Base-by-base conservation (phyloP, 2,329 filamentous ascomycete genomes). In the Phialophora expanda region DNA sequence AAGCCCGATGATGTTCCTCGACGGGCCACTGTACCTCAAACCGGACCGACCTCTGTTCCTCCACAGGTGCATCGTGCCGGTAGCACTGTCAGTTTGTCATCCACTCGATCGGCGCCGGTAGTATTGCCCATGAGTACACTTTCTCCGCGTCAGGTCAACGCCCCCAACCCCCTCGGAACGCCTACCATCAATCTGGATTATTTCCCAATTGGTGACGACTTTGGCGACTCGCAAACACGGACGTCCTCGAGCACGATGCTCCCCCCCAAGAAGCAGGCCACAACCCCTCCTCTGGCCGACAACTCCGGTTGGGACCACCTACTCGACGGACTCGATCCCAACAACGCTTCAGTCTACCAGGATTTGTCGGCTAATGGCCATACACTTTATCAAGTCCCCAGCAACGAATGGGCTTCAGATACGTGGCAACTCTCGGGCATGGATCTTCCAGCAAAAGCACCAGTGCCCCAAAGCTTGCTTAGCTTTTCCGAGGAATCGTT, bases 251-350 rank as follows among this genome's bases (percentile, higher is more conserved):
- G 70, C 63, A 74, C 70, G 28, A 77, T 78, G 48, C 71, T 77
- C 17, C 76, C 76, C 46, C 77, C 78, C 55, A 81, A 83, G 71
- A 71, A 78, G 46, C 63, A 79, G 81, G 12, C 26, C 53, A 62
- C 70, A 70, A 73, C 69, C 14, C 73, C 75, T 1, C 68, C 75
- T 62, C 70, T 74, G 28, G 73, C 76, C 26, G 80, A 88, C 8
- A 55, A 55, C 14, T 83, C 87, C 0, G 91, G 95, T 72, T 96
- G 92, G 93, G 92, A 96, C 76, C 87, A 89, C 1, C 83, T 96
- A 0, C 83, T 96, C 1, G 89, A 90, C 3, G 89, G 89, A 24
- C 87, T 96, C 76, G 92, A 96, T 72, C 88, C 88, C 41, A 63
- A 58, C 24, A 60, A 57, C 26, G 26, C 44, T 3, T 48, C 56